Conservation (phyloP, 176 grass and related monocot genomes). For the Thinopyrum elongatum region DNA sequence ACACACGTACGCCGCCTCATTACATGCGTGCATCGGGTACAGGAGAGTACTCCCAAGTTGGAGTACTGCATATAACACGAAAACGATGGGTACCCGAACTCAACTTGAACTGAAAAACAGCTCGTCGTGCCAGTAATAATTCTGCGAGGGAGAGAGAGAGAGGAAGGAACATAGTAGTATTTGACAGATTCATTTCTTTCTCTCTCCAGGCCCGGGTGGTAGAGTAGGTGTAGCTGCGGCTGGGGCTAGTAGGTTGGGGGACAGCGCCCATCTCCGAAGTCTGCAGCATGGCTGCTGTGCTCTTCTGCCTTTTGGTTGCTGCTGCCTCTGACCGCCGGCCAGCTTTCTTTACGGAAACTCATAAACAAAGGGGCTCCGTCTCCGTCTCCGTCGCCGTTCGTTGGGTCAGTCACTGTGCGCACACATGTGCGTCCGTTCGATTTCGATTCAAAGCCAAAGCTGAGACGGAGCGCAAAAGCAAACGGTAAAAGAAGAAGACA, state of each 20-base stretch:
- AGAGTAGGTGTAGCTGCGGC: neutral
- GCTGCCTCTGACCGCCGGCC: slow-evolving; percentile 47
- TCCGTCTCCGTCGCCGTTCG: neutral
- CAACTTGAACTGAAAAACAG: neutral
- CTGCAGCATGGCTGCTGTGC: slow-evolving; percentile 68
- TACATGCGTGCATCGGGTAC: neutral
- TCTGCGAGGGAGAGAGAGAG: too few species aligned
- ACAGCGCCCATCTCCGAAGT: slow-evolving; percentile 42
- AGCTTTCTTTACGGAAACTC: slow-evolving; percentile 70
- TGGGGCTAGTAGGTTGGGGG: neutral
- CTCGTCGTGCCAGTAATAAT: neutral
- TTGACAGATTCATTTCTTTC: neutral
- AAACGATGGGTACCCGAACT: neutral
- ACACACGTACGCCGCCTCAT: neutral
- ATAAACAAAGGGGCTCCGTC: slow-evolving; percentile 44
- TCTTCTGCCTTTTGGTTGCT: slow-evolving; percentile 73
- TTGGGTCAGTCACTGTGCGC: slow-evolving; percentile 6
- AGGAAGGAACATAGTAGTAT: too few species aligned
- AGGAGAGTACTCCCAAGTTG: neutral
- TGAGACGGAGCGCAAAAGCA: slow-evolving; percentile 1
- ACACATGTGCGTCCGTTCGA: slow-evolving; percentile 22
- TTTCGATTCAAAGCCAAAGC: slow-evolving; percentile 36
- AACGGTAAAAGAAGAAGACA: slow-evolving; percentile 25
- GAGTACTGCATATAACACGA: neutral
- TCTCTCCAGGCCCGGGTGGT: slow-evolving; percentile 5